Conservation (phyloP, 1,139 yeast species). For the Debaryomyces robertsiae region DNA sequence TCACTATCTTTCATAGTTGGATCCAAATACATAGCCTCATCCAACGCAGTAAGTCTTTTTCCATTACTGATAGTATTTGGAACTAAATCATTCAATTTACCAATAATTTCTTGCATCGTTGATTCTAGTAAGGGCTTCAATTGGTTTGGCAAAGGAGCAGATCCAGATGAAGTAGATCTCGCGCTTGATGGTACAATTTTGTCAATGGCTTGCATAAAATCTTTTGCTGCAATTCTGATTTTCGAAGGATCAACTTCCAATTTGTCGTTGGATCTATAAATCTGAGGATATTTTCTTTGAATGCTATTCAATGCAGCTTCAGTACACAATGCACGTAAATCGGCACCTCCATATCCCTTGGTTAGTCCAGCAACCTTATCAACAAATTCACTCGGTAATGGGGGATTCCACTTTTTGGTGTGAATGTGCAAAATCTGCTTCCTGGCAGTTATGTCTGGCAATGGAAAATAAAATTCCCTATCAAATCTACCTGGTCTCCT, state of each 20-base stretch:
- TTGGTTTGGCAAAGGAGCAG: slow-evolving; percentile 79
- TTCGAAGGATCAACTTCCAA: slow-evolving; percentile 69
- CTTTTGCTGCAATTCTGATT: slow-evolving; percentile 79
- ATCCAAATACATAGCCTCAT: slow-evolving; percentile 70
- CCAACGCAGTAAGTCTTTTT: slow-evolving; percentile 59
- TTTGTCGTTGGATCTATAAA: slow-evolving; percentile 76
- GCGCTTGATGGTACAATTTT: slow-evolving; percentile 93
- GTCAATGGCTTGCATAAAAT: slow-evolving; percentile 83
- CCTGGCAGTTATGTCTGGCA: slow-evolving; percentile 84
- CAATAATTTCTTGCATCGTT: slow-evolving; percentile 50
- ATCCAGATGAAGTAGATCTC: slow-evolving; percentile 72
- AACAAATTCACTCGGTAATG: slow-evolving; percentile 58
- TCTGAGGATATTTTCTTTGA: slow-evolving; percentile 92
- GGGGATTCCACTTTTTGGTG: slow-evolving; percentile 87
- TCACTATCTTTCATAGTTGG: slow-evolving; percentile 58
- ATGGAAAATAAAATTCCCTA: slow-evolving; percentile 92
- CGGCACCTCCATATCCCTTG: slow-evolving; percentile 99
- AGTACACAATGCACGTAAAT: slow-evolving; percentile 88
- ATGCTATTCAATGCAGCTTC: slow-evolving; percentile 94
- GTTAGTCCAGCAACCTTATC: slow-evolving; percentile 76
- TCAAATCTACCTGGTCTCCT: slow-evolving; percentile 98
- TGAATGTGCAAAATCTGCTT: slow-evolving; percentile 79
- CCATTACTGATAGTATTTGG: slow-evolving; percentile 52
- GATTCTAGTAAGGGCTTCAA: slow-evolving; percentile 61
- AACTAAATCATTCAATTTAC: slow-evolving; percentile 56